A percentile compares a stretch with the other conserved stretches of the same genome.
These are phyloP conservation scores for Cyphellophora europaea DNA, from an alignment of 2,329 filamentous ascomycete species.

Conservation along the genomic window DNA sequence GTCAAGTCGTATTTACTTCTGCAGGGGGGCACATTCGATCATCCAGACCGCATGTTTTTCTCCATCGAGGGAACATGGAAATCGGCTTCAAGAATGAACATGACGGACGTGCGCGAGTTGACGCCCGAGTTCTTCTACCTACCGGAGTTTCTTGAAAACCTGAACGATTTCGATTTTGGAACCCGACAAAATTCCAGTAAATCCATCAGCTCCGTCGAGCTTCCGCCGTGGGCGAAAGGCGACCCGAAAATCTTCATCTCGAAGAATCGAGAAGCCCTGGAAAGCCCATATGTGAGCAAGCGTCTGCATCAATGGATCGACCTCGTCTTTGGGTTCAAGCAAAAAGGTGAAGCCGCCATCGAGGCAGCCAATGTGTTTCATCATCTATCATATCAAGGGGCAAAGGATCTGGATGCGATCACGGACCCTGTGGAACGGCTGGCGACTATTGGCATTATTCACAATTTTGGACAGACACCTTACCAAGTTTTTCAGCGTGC, in stretches of 20 bases:
- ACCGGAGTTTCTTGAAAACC: conserved; percentile 87
- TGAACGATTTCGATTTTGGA: conserved; percentile 92
- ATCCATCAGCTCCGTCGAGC: conserved; percentile 71
- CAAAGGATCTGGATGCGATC: conserved; percentile 85
- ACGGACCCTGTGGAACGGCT: conserved; percentile 77
- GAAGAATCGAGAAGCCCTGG: conserved; percentile 89
- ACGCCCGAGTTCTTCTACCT: conserved; percentile 97
- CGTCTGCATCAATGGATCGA: conserved; percentile 94
- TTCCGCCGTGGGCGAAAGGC: conserved; percentile 96
- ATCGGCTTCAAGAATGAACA: conserved; percentile 80
- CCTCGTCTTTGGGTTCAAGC: conserved; percentile 86
- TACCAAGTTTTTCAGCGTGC: conserved; percentile 82
- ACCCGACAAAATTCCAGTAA: conserved; percentile 69
- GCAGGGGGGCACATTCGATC: conserved; percentile 93
- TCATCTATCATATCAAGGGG: conserved; percentile 87
- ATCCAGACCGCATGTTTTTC: conserved; percentile 90
- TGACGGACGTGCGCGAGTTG: conserved; percentile 87
- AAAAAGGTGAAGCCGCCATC: conserved; percentile 82
- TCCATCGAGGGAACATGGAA: conserved; percentile 86
- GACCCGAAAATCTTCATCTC: conserved; percentile 92
- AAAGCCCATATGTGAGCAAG: conserved; percentile 84
- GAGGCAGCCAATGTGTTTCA: conserved; percentile 95
- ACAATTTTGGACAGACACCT: conserved; percentile 97
- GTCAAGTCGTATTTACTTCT: conserved; percentile 90
- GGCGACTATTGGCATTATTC: conserved; percentile 89